Evolutionary conservation across 1,284 basidiomycete species (phyloP).

Genomic region (Bjerkandera adusta): DNA sequence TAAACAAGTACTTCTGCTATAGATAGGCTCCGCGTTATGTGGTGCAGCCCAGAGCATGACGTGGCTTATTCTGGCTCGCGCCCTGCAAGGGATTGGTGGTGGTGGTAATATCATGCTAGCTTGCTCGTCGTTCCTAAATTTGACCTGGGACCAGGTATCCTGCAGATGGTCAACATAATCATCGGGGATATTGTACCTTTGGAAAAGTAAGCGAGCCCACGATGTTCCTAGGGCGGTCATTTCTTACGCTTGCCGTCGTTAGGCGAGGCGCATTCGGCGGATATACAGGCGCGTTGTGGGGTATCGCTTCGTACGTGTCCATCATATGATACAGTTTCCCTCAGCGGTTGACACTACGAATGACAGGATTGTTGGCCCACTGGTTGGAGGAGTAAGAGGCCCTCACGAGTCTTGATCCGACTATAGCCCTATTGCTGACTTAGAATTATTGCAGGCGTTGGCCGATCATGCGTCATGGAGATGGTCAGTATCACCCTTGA

Average conservation of each 20-base stretch:
- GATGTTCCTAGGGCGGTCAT: not conserved
- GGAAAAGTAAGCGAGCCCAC: not conserved
- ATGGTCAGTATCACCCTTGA: not conserved
- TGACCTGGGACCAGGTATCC: slow-evolving; percentile 15
- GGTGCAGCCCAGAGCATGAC: slow-evolving; percentile 47
- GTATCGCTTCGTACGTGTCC: slow-evolving; percentile 38
- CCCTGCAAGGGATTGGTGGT: slow-evolving; percentile 53
- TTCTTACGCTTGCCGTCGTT: slow-evolving; percentile 2
- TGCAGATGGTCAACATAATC: slow-evolving; percentile 36
- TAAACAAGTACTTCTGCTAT: not conserved
- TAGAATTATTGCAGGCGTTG: not conserved
- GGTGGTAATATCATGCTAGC: slow-evolving; percentile 28
- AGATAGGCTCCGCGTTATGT: slow-evolving; percentile 47
- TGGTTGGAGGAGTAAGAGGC: slow-evolving; percentile 31
- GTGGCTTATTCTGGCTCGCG: slow-evolving; percentile 46
- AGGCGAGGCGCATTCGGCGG: slow-evolving; percentile 40
- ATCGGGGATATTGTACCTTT: slow-evolving; percentile 35
- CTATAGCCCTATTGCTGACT: slow-evolving; percentile 1
- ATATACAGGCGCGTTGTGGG: slow-evolving; percentile 43
- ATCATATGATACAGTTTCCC: not conserved
- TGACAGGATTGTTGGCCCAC: slow-evolving; percentile 42
- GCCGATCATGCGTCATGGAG: slow-evolving; percentile 15
- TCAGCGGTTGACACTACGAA: not conserved
- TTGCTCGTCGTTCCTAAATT: not conserved
- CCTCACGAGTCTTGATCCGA: not conserved